Percentiles rank a stretch among this genome's conserved stretches.
phyloP scores from a whole-genome alignment of 75 land plant species.

The Selaginella tamariscina region DNA sequence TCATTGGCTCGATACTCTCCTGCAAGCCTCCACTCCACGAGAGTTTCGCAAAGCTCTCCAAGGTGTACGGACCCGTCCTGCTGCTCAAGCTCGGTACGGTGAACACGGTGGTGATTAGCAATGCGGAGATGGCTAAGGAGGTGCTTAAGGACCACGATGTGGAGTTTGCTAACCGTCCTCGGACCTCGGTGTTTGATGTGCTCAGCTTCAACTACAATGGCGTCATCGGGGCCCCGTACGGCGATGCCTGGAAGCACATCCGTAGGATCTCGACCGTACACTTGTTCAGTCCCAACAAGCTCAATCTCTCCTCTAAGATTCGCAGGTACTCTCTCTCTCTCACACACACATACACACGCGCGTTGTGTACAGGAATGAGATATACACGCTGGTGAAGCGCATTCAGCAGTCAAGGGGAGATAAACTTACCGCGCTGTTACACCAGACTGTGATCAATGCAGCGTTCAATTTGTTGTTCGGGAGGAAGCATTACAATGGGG shows the following conservation, averaged over 20 bases:
- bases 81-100: conserved; percentile 39
- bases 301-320: no score
- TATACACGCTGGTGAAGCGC: no score
- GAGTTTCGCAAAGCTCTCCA: conserved; percentile 24
- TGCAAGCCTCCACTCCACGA: conserved; percentile 35
- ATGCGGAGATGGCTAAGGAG: conserved; percentile 33
- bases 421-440: no score
- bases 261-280: conserved; percentile 9
- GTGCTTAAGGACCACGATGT: conserved; percentile 46
- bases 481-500: no score
- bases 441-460: no score
- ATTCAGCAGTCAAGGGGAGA: no score
- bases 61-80: conserved; percentile 39
- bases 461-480: no score
- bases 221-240: neutral
- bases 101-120: conserved; percentile 33
- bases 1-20: no score
- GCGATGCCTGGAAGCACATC: conserved; percentile 6
- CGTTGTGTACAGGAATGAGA: no score
- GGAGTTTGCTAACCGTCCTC: conserved; percentile 36
- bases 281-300: no score
- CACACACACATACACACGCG: no score
- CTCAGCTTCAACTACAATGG: conserved; percentile 8
- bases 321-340: no score
- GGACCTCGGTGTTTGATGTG: neutral